Base-by-base conservation (phyloP, 352 stramenopile genomes). In the Globisporangium spinosum region DNA sequence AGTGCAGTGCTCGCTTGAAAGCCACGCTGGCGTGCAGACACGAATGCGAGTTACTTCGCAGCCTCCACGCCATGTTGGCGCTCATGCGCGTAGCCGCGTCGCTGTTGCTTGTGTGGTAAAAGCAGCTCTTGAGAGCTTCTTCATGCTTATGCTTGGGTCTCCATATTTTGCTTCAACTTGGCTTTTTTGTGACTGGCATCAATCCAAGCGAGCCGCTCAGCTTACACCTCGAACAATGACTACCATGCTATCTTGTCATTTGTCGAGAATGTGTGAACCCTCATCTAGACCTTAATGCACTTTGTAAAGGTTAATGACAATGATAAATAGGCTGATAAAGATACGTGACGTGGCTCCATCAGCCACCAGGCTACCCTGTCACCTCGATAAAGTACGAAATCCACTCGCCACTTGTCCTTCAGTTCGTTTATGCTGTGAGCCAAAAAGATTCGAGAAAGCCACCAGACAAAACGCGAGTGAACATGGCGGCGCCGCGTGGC, bases 361-460 rank as follows among this genome's bases (percentile, higher is more conserved):
- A 58, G 20, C 13, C 13, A 38, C 3, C n/a, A 0, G 2, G 4
- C 7, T 22, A 60, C 27, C 17, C 6, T 60, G 25, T 7, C 27
- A 3, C 3, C 27, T 23, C 54, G 40, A 3, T 20, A 25, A 60
- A 60, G 54, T 60, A 13, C 54, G 54, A 60, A 27, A 60, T 25
- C 54, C 29, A 43, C 27, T n/a, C 17, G 13, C 54, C 27, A 10
- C 54, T 25, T 25, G 58, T 34, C 40, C 25, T 25, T 20, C 57
- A 53, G n/a, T 34, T 51, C 51, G 12, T 1, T 47, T 47, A 2
- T 47, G 34, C 34, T n/a, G 40, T 17, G 22, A 38, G 53, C 53
- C 29, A 29, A 58, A 63, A 60, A 60, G 54, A 64, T 64, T 64
- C 58, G 57, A 62, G 47, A 65, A 65, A 45, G 49, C 20, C 49